Evolutionary conservation across 2,329 filamentous ascomycete genomes (phyloP).

Genomic region (Aspergillaceae sp.): DNA sequence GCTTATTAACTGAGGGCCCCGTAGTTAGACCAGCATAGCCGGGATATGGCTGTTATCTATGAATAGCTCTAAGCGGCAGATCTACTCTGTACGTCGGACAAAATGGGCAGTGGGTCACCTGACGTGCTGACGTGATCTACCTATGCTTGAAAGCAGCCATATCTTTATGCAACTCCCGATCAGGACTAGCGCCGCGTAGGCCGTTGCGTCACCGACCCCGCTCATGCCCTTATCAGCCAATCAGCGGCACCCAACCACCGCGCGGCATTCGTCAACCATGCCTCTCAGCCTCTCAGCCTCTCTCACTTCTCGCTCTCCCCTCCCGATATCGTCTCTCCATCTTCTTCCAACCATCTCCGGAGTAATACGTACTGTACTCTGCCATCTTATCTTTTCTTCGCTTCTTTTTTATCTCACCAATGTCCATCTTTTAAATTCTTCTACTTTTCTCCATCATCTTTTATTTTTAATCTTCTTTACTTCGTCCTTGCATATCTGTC

Average conservation of each 20-base stretch:
- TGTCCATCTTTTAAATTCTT: neutral
- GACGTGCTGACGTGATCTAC: neutral
- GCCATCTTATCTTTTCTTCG: neutral
- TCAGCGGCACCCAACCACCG: neutral
- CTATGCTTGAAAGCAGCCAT: neutral
- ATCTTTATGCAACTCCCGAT: no score
- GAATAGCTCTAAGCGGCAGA: neutral
- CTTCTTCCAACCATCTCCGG: neutral
- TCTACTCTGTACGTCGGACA: neutral
- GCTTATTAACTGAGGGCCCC: no score
- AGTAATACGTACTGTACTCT: neutral
- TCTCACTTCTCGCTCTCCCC: no score
- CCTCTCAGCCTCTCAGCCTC: neutral
- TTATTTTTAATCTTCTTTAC: neutral
- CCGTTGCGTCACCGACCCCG: neutral
- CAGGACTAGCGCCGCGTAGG: neutral
- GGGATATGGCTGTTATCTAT: neutral
- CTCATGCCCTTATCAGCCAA: neutral
- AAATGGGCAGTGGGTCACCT: neutral
- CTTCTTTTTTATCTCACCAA: neutral
- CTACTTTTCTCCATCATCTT: neutral
- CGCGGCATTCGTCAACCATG: constrained; percentile 1
- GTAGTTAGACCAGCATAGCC: no score
- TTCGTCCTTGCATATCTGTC: neutral
- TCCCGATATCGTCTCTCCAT: no score